phyloP scores from a whole-genome alignment of 192 early-diverging fungal genomes.

The Coemansia sp. region DNA sequence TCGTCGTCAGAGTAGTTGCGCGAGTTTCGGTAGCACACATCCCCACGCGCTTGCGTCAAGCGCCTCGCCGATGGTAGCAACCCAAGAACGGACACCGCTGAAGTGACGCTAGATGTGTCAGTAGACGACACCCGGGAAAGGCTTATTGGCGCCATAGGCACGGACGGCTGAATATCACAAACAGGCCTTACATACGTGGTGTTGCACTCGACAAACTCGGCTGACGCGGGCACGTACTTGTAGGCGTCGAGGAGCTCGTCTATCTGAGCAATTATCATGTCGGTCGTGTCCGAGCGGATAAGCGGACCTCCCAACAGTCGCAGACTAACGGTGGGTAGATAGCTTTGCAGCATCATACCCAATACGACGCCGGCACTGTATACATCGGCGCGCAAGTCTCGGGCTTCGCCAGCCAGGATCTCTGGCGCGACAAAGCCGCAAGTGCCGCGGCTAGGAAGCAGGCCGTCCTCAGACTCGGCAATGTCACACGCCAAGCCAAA shows the following conservation, averaged over 20 bases:
- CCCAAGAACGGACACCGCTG: background rate
- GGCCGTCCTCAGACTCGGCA: conserved; percentile 13
- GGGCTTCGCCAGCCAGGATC: conserved; percentile 43
- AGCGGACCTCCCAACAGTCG: conserved; percentile 72
- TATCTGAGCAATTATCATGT: conserved; percentile 57
- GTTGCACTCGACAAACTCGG: conserved; percentile 35
- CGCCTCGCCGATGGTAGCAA: background rate
- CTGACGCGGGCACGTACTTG: conserved; percentile 36
- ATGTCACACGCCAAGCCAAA: conserved; percentile 71
- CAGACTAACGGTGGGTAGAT: conserved; percentile 63
- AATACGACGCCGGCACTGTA: conserved; percentile 72
- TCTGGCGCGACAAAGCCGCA: conserved; percentile 77
- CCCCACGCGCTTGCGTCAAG: conserved; percentile 7
- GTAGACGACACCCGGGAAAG: background rate
- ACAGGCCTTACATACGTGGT: conserved; percentile 13
- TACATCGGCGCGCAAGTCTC: conserved; percentile 61
- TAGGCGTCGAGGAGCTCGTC: conserved; percentile 57
- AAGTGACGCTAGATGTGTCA: conserved; percentile 1
- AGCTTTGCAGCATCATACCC: conserved; percentile 77
- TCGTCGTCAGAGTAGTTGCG: conserved; percentile 40
- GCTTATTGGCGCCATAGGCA: background rate
- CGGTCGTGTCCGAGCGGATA: conserved; percentile 68
- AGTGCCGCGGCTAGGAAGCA: conserved; percentile 69
- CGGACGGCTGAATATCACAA: background rate
- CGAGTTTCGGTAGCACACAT: conserved; percentile 23